Base-by-base conservation (phyloP, 1,139 yeast genomes). In the Suhomyces ambrosiae region DNA sequence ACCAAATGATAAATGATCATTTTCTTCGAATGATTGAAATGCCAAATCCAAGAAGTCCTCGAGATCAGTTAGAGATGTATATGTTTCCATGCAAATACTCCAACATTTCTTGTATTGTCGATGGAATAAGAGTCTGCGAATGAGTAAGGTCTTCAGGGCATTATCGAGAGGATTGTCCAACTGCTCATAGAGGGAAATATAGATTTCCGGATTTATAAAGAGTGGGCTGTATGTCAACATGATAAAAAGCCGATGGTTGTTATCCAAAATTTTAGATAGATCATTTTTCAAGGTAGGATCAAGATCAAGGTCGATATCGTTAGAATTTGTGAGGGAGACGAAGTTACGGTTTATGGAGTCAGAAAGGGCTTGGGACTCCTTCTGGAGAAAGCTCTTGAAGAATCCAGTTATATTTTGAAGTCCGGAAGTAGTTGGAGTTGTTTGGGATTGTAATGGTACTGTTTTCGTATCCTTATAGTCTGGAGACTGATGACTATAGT, bases 41-140 rank as follows among this genome's bases (percentile, higher is more conserved):
- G 65, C 49, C 13, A 54, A 37, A 12, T 63, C 71, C 19, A 68
- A 49, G 23, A 60, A 53, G 5, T 65, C 73, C 41, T 70, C 75
- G 13, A 70, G 46, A 38, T 69, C 76, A 11, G 55, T 54, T 8
- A 71, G 51, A 5, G 71, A 57, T 12, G 61, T 50, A 15, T 53
- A 45, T 3, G 50, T 53, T n/a, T 58, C 58, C 10, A 56, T 33
- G 26, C 63, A 47, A 7, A 60, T 42, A 10, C 46, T 43, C 74
- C 75, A 71, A 33, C 67, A 58, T 8, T 47, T 47, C 4, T 44
- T 45, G 51, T 60, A 70, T 27, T 51, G 53, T 29, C 58, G 49
- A 44, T 69, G 73, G 37, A 53, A 66, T 7, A 62, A 42, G 18
- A 71, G 50, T 27, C 70, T 44, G 23, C 52, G 48, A 15, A 65